Base-by-base conservation (phyloP, 2,329 filamentous ascomycete genomes). In the Cercospora berteroae region DNA sequence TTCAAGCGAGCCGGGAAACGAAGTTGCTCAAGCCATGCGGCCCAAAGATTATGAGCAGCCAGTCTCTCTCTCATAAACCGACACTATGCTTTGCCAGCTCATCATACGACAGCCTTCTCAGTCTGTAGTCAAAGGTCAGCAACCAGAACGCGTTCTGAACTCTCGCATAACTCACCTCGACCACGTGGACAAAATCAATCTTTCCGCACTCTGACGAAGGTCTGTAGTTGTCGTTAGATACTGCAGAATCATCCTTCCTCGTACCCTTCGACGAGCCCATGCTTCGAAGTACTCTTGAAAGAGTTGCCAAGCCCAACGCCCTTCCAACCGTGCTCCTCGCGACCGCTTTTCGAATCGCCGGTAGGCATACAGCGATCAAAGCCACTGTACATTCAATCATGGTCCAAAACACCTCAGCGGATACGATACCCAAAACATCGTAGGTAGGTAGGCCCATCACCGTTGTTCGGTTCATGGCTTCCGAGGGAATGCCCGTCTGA, bases 391-490 rank as follows among this genome's bases (percentile, higher is more conserved):
- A 66, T 13, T 69, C 67, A 27, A 69, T 63, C 64, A 69, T 69
- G 13, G 67, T 69, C 67, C 67, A 69, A 44, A 69, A 69, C 5
- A 69, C 64, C 33, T 69, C 67, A 1, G 64, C 64, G 23, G 62
- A 63, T 23, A 69, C 70, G 13, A 66, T 71, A 12, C 67, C 70
- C 6, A 72, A 50, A 6, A 72, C 62, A 25, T 72, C 67, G 29
- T 68, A 70, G 1, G 55, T 62, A 1, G 57, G 62, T 1, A 69
- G 36, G n/a, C 59, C 63, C 58, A 72, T 67, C 4, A 67, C 63
- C 6, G 65, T 64, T 5, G 56, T 63, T 7, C 64, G 60, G 25
- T 69, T 69, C 60, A 69, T 50, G 10, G 64, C 64, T 48, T 66
- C 64, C 13, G 64, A 64, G 6, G 67, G 67, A 12, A 69, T 69